Evolutionary conservation across 2,329 filamentous ascomycete species (phyloP), one percentile per base, ranked within the genome.

Genomic region (Arthrobotrys sphaeroides): DNA sequence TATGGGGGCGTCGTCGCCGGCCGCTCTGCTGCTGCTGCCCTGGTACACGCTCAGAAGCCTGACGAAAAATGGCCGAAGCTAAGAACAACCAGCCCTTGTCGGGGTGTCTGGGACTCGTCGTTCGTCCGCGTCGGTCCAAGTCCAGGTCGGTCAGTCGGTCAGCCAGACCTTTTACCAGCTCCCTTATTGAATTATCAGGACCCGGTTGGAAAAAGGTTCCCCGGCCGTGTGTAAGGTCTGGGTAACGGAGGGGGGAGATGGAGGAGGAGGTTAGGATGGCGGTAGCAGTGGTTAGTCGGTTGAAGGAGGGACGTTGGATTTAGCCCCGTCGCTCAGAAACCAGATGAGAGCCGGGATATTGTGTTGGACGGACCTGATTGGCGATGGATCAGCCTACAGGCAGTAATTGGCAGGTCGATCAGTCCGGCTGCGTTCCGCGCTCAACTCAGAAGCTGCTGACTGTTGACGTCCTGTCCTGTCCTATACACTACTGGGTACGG

Each of bases 391-490:
- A 64, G 70, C 70, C 62, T 64, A 60, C 62, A 67, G 62, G 70
- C 24, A 62, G 62, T 40, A 68, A 74, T 74, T 74, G 70, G 70
- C 70, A 74, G 62, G 70, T 74, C 62, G 70, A 74, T 68, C 70
- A 68, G 31, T 47, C 60, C 70, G 53, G 61, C 61, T 67, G 70
- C 55, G 28, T 53, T 68, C 61, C 62, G 61, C 61, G 43, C 22
- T 51, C 28, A 42, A 66, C 60, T 24, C 61, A 53, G 67, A 55
- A 62, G 57, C 40, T 45, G 26, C 24, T 26, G 43, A 47, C 26
- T 47, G 6, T 45, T 18, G 20, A 1, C 12, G 2, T 22, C n/a
- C 10, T 12, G 31, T n/a, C n/a, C 55, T 18, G n/a, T n/a, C n/a
- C n/a, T n/a, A n/a, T n/a, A n/a, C n/a, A n/a, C n/a, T n/a, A n/a